phyloP scores from a whole-genome alignment of 176 grass and related monocot species.

The Triticum aestivum region IWGSC_CS_RefSeq_v2.1 NC_057804.1:238517531-238518030 shows the following conservation, averaged over 20 bases:
- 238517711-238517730: not conserved
- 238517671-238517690: not conserved
- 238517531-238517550: not conserved
- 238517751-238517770: too few relatives aligned
- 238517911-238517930: too few relatives aligned
- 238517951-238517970: not conserved
- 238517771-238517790: not conserved
- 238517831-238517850: not conserved
- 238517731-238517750: not conserved
- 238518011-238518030: not conserved
- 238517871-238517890: not conserved
- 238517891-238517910: not conserved
- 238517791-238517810: too few relatives aligned
- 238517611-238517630: not conserved
- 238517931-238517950: not conserved
- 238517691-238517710: not conserved
- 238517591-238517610: not conserved
- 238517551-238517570: not conserved
- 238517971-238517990: not conserved
- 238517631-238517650: constrained; percentile 2
- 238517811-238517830: too few relatives aligned
- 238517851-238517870: not conserved
- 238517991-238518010: not conserved
- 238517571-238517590: not conserved
- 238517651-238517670: not conserved